Percentiles rank a stretch among this genome's conserved stretches.
Conservation (phyloP, 306 rosid genomes). For the Citrullus amarus region DNA sequence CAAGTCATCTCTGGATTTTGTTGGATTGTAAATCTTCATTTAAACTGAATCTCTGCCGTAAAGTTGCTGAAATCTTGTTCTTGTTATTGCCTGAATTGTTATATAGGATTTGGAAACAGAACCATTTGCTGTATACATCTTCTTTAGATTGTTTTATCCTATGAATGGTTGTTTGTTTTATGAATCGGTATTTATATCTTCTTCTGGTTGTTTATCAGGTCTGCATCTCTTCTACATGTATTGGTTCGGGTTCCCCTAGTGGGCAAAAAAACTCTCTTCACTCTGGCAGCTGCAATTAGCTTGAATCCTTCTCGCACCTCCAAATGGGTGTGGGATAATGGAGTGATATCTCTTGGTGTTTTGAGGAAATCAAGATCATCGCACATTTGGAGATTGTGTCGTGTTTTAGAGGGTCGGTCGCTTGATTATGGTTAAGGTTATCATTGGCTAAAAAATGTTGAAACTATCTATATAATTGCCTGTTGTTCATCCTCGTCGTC, state of each 20-base stretch:
- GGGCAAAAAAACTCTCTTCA: conserved; percentile 50
- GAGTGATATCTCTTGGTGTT: conserved; percentile 49
- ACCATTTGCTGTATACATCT: neutral
- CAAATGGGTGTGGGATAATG: conserved; percentile 90
- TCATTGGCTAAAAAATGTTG: conserved; percentile 16
- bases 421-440: conserved; percentile 92
- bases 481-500: neutral
- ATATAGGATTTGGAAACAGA: neutral
- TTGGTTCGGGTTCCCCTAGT: conserved; percentile 31
- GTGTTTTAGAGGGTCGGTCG: conserved; percentile 74
- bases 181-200: neutral
- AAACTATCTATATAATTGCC: conserved; percentile 26
- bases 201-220: conserved; percentile 33
- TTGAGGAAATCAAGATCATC: conserved; percentile 58
- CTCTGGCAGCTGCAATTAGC: conserved; percentile 87
- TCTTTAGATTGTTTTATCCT: neutral
- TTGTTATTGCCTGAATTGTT: neutral
- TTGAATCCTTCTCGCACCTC: conserved; percentile 79
- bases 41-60: neutral
- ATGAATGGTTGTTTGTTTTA: neutral
- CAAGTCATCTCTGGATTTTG: neutral
- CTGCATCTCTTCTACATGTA: conserved; percentile 35
- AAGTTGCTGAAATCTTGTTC: neutral
- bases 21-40: neutral
- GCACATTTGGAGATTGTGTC: conserved; percentile 90